These are phyloP conservation scores for Fraxinus xanthoxyloides DNA, from an alignment of 305 asterid species.

Conservation along the genomic window DNA sequence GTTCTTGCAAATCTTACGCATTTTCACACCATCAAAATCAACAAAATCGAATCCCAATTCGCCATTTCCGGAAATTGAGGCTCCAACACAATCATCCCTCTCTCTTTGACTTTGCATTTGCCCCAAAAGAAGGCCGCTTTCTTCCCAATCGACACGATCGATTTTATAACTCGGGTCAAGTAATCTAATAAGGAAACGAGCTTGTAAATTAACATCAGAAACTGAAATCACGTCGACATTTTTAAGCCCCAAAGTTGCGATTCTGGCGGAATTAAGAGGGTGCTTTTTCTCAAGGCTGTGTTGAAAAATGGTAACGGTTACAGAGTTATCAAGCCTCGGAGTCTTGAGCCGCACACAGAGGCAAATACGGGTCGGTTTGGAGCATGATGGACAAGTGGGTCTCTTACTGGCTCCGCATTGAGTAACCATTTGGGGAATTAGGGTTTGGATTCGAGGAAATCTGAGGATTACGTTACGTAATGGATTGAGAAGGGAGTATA, in stretches of 20 bases:
- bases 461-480: slow-evolving; percentile 9
- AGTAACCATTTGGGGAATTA: slow-evolving; percentile 41
- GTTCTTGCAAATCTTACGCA: background rate
- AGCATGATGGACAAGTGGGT: slow-evolving; percentile 68
- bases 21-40: slow-evolving; percentile 10
- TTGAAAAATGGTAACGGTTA: slow-evolving; percentile 69
- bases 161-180: slow-evolving; percentile 17
- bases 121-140: slow-evolving; percentile 31
- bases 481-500: slow-evolving; percentile 29
- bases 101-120: slow-evolving; percentile 29
- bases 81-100: slow-evolving; percentile 14
- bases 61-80: background rate
- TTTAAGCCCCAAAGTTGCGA: slow-evolving; percentile 61
- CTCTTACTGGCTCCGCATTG: slow-evolving; percentile 49
- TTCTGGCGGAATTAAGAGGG: slow-evolving; percentile 80
- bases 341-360: slow-evolving; percentile 60
- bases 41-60: background rate
- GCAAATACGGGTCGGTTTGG: slow-evolving; percentile 62
- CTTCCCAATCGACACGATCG: slow-evolving; percentile 20
- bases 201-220: slow-evolving; percentile 63
- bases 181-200: slow-evolving; percentile 44
- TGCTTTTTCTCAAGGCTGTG: slow-evolving; percentile 75
- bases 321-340: slow-evolving; percentile 52
- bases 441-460: slow-evolving; percentile 23
- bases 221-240: slow-evolving; percentile 49